phyloP scores from a whole-genome alignment of 306 rosid species.

The Medicago arabica region DNA sequence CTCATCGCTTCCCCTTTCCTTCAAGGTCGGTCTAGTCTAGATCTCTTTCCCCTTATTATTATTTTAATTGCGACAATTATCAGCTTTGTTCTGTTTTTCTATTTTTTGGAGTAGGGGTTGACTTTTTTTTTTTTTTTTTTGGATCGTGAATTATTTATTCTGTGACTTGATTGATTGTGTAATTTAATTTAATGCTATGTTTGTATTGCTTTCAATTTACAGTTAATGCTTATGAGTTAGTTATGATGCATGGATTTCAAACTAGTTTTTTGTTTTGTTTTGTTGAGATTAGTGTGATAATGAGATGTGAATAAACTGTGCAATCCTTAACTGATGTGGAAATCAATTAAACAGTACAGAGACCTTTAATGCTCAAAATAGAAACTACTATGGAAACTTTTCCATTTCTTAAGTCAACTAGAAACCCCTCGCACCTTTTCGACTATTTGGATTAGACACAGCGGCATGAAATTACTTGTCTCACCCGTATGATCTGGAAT shows the following conservation, averaged over 20 bases:
- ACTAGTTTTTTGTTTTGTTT: not conserved
- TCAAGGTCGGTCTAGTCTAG: constrained; percentile 2
- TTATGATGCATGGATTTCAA: not conserved
- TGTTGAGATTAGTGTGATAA: not conserved
- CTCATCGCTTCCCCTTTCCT: constrained; percentile 1
- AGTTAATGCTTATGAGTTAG: not conserved
- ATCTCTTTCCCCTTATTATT: not conserved
- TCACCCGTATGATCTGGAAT: too few relatives aligned
- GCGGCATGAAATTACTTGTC: too few relatives aligned
- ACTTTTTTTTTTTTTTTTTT: not conserved
- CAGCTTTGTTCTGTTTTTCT: not conserved
- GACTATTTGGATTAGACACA: too few relatives aligned
- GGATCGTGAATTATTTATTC: not conserved
- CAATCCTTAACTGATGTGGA: not conserved
- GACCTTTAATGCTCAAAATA: not conserved
- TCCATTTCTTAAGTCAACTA: not conserved
- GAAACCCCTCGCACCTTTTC: too few relatives aligned
- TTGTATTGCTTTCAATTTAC: not conserved
- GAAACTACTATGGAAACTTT: not conserved
- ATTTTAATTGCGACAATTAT: not conserved
- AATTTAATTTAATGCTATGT: not conserved
- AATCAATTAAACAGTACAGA: not conserved
- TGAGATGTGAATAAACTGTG: not conserved
- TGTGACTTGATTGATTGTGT: not conserved
- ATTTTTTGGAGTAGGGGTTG: not conserved